Conservation (phyloP, 176 grass and related monocot genomes). For the Tillandsia leiboldiana region DNA sequence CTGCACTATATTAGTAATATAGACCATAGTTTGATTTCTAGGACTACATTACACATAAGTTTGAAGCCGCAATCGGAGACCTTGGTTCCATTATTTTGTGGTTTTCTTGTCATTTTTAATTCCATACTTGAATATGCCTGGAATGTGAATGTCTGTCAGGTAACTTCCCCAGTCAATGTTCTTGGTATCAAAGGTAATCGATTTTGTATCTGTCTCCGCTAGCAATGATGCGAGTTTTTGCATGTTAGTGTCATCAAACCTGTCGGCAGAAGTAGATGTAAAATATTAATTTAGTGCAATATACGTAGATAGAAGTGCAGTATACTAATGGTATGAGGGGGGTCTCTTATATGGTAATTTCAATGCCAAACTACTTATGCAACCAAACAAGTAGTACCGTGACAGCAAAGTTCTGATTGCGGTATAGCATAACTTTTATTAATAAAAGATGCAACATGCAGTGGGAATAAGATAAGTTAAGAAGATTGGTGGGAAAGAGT, state of each 20-base stretch:
- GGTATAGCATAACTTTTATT: too few species aligned
- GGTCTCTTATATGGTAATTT: too few species aligned
- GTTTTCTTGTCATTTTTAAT: neutral
- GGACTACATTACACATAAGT: too few species aligned
- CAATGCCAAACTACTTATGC: too few species aligned
- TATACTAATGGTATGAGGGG: too few species aligned
- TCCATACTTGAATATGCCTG: slow-evolving; percentile 16
- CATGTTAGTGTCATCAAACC: slow-evolving; percentile 29
- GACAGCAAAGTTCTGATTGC: too few species aligned
- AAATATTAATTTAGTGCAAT: neutral
- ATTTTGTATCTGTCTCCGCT: neutral
- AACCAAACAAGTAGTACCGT: too few species aligned
- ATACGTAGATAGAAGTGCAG: too few species aligned
- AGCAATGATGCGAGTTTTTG: slow-evolving; percentile 9
- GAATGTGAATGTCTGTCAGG: slow-evolving; percentile 21
- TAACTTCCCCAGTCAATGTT: slow-evolving; percentile 21
- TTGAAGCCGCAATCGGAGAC: neutral
- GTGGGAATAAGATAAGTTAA: neutral
- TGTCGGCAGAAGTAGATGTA: neutral
- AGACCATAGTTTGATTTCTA: too few species aligned
- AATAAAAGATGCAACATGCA: too few species aligned
- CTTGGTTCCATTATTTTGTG: neutral
- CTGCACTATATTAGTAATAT: too few species aligned
- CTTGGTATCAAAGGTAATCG: slow-evolving; percentile 17
- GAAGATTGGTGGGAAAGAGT: neutral